Base-by-base conservation (phyloP, 2,329 filamentous ascomycete genomes). In the Thelonectria blattea region DNA sequence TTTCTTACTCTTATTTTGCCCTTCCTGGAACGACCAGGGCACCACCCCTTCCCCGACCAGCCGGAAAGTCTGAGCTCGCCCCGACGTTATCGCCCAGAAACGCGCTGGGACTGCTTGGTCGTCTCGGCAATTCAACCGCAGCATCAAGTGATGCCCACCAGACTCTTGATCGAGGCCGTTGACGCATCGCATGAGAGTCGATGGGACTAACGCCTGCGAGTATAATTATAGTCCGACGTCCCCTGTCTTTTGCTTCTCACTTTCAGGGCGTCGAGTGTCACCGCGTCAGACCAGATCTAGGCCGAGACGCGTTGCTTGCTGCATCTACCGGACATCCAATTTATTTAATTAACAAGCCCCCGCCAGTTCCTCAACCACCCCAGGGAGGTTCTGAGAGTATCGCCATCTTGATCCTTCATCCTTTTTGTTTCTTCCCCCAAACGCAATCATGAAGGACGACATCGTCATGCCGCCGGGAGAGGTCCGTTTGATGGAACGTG, bases 401-500 rank as follows among this genome's bases (percentile, higher is more conserved):
- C 15, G 3, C n/a, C 15, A 56, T 14, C n/a, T n/a, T n/a, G n/a
- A n/a, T n/a, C n/a, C 15, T 30, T n/a, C n/a, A 46, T 43, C 57
- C 9, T 34, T 12, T 17, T 15, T 22, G 11, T 20, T 10, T 50
- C 17, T 9, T 43, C n/a, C n/a, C n/a, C n/a, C 27, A 30, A 45
- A 15, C 17, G 27, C 32, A 41, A 3, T 17, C 24, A 69, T 69
- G 67, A 42, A 64, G 18, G 51, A 34, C 17, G 14, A 49, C 17
- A 45, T 60, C 18, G 30, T 37, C 52, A 27, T 49, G 3, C 51
- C 61, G 30, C 67, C 65, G 3, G 67, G 67, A 18, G 61, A 56
- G 20, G 67, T 58, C 37, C 64, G 62, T 24, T 46, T 69, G 24
- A 50, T 68, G 8, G 39, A 63, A 41, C 56, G 67, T 68, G 61